Base-by-base conservation (phyloP, 148 eudicot species). In the Simmondsia chinensis region DNA sequence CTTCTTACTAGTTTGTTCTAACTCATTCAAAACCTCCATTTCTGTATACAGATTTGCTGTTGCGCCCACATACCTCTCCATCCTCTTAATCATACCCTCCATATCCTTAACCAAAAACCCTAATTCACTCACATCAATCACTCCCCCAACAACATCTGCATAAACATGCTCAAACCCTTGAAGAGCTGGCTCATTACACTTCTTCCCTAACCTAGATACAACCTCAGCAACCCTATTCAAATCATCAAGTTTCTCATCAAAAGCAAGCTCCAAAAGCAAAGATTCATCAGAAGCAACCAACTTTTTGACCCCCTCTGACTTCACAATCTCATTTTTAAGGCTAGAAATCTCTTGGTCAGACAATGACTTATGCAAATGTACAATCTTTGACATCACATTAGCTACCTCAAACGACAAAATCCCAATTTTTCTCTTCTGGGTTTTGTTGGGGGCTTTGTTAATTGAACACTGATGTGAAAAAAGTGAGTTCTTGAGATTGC, bases 321-420 rank as follows among this genome's bases (percentile, higher is more conserved):
- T 82, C 0, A 75, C 61, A 39, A 76, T 76, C 46, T 79, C 79
- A 44, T 39, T 50, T 31, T 63, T 85, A 0, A 91, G 67, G 37
- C 47, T 77, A 12, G 56, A 56, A 33, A 91, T 65, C 57, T 82
- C 94, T 11, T 25, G 14, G 12, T 74, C 75, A 14, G 65, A 37
- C 6, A 91, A 32, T 2, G 94, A 82, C 42, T 79, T 86, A 43
- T 91, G 81, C 6, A 91, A 65, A 32, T 70, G 76, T 0, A 79
- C 67, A 27, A 82, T 65, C 36, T 82, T 82, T 13, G 94, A 91
- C 99, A 91, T 85, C 21, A 79, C 73, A 58, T 85, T 91, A 20
- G 99, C 99, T 2, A 82, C 80, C 41, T 91, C 99, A 51, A 91
- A 91, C 5, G 94, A 76, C 10, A 91, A 62, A 5, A 91, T 91